phyloP scores from a whole-genome alignment of 176 grass and related monocot species.

The Oryza punctata region DNA sequence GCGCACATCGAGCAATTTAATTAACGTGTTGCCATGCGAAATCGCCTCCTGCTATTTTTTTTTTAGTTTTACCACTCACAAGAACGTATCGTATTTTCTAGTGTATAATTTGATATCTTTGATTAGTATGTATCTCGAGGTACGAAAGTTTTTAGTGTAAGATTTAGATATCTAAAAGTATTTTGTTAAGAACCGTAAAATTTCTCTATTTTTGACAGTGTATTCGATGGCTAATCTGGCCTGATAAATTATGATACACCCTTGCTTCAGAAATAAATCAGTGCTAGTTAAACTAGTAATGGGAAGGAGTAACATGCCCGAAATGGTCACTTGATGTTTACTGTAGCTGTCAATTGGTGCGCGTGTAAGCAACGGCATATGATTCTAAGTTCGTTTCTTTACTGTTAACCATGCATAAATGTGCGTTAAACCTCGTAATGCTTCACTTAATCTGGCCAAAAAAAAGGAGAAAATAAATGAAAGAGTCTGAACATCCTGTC shows the following conservation, averaged over 20 bases:
- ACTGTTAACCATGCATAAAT: slow-evolving; percentile 15
- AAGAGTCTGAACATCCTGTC: not conserved
- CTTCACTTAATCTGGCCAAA: not conserved
- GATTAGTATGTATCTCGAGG: too few relatives aligned
- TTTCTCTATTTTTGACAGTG: not conserved
- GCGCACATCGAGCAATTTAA: slow-evolving; percentile 9
- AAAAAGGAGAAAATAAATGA: too few relatives aligned
- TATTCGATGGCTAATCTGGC: not conserved
- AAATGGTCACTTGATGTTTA: not conserved
- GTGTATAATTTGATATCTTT: too few relatives aligned
- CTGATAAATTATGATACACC: too few relatives aligned
- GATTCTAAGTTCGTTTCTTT: not conserved
- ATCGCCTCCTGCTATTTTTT: not conserved
- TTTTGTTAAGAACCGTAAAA: too few relatives aligned
- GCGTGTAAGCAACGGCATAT: slow-evolving; percentile 38
- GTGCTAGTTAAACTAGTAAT: not conserved
- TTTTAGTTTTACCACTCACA: too few relatives aligned
- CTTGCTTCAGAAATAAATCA: not conserved
- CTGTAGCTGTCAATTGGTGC: not conserved
- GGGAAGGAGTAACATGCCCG: not conserved
- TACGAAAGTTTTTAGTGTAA: too few relatives aligned
- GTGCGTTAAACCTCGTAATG: not conserved
- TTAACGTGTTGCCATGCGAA: slow-evolving; percentile 10
- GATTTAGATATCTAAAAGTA: too few relatives aligned
- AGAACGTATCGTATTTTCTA: too few relatives aligned